Base-by-base conservation (phyloP, 2,329 filamentous ascomycete species). In the Fusarium cyanostomum region DNA sequence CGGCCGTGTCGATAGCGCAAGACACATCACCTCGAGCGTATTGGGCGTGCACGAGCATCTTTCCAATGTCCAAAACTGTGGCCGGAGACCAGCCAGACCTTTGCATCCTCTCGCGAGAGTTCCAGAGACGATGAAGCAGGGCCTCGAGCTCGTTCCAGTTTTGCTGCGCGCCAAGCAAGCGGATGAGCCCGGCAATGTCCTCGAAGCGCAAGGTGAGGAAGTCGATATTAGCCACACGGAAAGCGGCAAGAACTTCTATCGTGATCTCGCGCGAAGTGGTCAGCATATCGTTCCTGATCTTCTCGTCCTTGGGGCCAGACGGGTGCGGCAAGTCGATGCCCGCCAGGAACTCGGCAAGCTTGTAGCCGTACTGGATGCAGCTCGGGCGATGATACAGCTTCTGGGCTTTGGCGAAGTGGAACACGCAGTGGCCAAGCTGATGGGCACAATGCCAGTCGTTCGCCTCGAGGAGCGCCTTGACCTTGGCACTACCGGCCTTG, bases 141-240 rank as follows among this genome's bases (percentile, higher is more conserved):
- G 5, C 66, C 62, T 83, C 80, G 10, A 83, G 76, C 45, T 82
- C 80, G 16, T 72, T 69, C 56, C 77, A 81, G 66, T 83, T 81
- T 53, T 75, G 68, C 55, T 83, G 81, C 21, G 79, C 77, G 27
- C 81, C 82, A 2, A 85, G 74, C 4, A 84, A 72, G 9, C 76
- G 75, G 26, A 82, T 74, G 2, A 84, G 73, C 8, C 78, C 77
- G 15, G 77, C 77, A 1, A 84, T 70, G 33, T 83, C 80, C 28
- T 77, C 73, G 48, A 81, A 77, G 16, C 74, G 73, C 13, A 84
- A 65, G 9, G 76, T 74, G 12, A 77, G 71, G 35, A 83, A 75
- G 55, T 82, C 78, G 38, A 84, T 76, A 15, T 81, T 72, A 15
- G 75, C 69, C 5, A 76, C 73, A 41, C 72, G 74, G 62, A 81